Evolutionary conservation across 2,329 filamentous ascomycete species (phyloP).

Genomic region (Epichloe bromicola): DNA sequence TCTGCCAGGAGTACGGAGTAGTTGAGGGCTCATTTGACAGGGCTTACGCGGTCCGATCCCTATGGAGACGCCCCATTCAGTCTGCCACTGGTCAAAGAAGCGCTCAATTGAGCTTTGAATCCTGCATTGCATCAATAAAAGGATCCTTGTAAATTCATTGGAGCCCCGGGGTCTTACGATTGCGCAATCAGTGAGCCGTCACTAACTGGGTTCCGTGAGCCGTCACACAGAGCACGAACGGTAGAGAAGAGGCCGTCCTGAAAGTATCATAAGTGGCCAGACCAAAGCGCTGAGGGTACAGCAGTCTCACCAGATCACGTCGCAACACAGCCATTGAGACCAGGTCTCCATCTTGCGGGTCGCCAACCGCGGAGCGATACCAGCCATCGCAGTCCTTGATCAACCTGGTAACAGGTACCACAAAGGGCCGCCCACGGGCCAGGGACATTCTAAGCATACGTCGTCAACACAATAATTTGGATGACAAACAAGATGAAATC

Average conservation of each 20-base stretch:
- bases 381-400: conserved; percentile 56
- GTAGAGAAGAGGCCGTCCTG: conserved; percentile 43
- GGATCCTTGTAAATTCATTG: not conserved
- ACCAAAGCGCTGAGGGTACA: no score
- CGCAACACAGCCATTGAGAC: conserved; percentile 59
- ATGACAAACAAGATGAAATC: no score
- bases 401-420: conserved; percentile 51
- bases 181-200: conserved; percentile 41
- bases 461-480: no score
- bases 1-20: no score
- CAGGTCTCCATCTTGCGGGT: conserved; percentile 56
- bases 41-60: conserved; percentile 33
- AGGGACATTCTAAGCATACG: conserved; percentile 41
- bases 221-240: conserved; percentile 47
- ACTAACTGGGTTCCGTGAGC: conserved; percentile 33
- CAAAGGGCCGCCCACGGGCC: conserved; percentile 55
- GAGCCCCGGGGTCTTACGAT: conserved; percentile 16
- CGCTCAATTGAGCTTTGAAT: conserved; percentile 49
- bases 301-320: conserved; percentile 43
- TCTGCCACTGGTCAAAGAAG: conserved; percentile 54
- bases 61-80: conserved; percentile 47
- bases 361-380: conserved; percentile 50
- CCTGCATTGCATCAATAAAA: not conserved
- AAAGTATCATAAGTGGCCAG: not conserved
- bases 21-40: conserved; percentile 4